Evolutionary conservation across 208 protist genomes (phyloP), one percentile per base, ranked within the genome.

Genomic region (Trypanosoma cruzi): DNA sequence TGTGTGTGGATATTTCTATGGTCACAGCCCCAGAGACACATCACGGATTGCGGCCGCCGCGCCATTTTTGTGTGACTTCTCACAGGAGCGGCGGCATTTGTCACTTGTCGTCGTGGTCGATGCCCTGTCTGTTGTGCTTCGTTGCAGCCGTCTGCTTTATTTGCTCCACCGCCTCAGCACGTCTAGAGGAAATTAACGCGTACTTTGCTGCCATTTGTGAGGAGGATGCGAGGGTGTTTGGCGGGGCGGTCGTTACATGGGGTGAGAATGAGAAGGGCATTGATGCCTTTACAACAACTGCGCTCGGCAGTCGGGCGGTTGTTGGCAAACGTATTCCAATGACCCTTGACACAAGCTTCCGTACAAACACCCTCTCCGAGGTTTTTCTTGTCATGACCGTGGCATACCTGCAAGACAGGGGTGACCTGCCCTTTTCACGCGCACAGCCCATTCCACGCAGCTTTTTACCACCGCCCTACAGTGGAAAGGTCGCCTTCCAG

Each of bases 381-480:
- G 3, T 86, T n/a, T 76, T 89, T 28, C 54, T 88, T 2, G 58
- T 58, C 14, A 82, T 88, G 68, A 74, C 73, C 16, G 66, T 85
- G 6, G 72, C 79, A 31, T 74, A 86, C 64, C 72, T 92, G 52
- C 76, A 84, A 29, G 42, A 52, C 8, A 63, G 50, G 7, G 40
- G 31, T 18, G 54, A 18, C 20, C 66, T 92, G 16, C 86, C 86
- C 22, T 92, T 89, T 44, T 13, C 53, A 0, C 81, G 69, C 31
- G 74, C 18, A 20, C 55, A 57, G 2, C 37, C 80, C 4, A 89
- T 92, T 60, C 72, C 82, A 26, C 32, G 55, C 16, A 50, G 46
- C 14, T 92, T 81, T 73, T 62, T 89, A 20, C 86, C 86, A 6
- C 24, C 75, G 11, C 66, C 66, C 16, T 71, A 57, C 36, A 49